Evolutionary conservation across 2,329 filamentous ascomycete species (phyloP).

Genomic region (Shiraia sp.): DNA sequence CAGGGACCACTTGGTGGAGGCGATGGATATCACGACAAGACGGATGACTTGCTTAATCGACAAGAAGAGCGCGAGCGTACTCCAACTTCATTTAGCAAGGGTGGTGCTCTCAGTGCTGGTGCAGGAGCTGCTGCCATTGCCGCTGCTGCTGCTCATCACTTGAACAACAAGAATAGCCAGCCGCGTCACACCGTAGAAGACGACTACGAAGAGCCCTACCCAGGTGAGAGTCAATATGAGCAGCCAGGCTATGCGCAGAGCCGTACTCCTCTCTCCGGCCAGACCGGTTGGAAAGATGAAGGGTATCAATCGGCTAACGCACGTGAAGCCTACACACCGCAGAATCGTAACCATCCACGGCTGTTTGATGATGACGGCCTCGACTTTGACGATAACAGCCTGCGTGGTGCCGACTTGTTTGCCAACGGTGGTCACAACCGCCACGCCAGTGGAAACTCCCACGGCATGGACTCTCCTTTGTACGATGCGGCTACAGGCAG

Average conservation of each 20-base stretch:
- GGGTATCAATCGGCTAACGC: constrained; percentile 84
- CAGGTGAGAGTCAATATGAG: constrained; percentile 41
- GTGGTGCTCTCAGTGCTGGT: constrained; percentile 45
- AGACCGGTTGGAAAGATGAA: constrained; percentile 70
- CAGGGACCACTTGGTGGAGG: constrained; percentile 70
- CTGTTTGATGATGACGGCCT: constrained; percentile 61
- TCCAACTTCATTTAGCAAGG: constrained; percentile 36
- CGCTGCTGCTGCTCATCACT: constrained; percentile 54
- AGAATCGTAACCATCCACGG: constrained; percentile 51
- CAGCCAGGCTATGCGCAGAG: constrained; percentile 33
- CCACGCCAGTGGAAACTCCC: constrained; percentile 85
- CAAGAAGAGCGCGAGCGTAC: constrained; percentile 41
- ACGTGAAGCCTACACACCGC: constrained; percentile 54
- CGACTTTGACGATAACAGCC: constrained; percentile 53
- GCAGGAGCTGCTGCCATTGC: constrained; percentile 60
- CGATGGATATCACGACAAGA: constrained; percentile 49
- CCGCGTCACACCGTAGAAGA: constrained; percentile 45
- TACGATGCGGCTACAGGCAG: constrained; percentile 88
- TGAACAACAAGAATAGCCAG: constrained; percentile 30
- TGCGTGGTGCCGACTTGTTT: constrained; percentile 51
- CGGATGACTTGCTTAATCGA: constrained; percentile 35
- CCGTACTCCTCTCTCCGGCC: constrained; percentile 49
- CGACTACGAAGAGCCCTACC: constrained; percentile 39
- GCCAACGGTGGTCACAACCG: constrained; percentile 58
- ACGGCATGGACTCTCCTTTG: constrained; percentile 85